Conservation (phyloP, 2,329 filamentous ascomycete genomes). For the Aspergillus sp. region DNA sequence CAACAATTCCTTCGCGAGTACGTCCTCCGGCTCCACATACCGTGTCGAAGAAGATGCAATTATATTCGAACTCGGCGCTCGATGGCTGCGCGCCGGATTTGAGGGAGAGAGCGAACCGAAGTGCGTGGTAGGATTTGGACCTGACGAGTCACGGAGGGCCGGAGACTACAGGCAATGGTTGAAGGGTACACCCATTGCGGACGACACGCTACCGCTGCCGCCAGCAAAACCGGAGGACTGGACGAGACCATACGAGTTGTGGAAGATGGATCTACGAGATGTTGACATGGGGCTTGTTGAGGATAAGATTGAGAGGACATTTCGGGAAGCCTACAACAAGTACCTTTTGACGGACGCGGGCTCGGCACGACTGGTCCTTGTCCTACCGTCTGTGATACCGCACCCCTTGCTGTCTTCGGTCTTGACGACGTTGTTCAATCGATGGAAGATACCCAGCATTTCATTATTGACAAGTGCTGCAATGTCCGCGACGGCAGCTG, state of each 20-base stretch:
- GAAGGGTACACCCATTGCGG: conserved; percentile 52
- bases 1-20: conserved; percentile 53
- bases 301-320: conserved; percentile 80
- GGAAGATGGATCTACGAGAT: conserved; percentile 70
- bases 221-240: conserved; percentile 37
- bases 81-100: conserved; percentile 79
- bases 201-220: conserved; percentile 32
- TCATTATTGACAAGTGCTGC: conserved; percentile 77
- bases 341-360: conserved; percentile 63
- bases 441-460: conserved; percentile 76
- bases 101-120: conserved; percentile 75
- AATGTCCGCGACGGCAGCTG: conserved; percentile 73
- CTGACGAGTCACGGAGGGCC: conserved; percentile 71
- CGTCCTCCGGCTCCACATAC: conserved; percentile 57
- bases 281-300: conserved; percentile 76
- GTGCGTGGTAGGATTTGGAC: conserved; percentile 71
- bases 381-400: conserved; percentile 75
- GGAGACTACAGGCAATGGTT: conserved; percentile 79
- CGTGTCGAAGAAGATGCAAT: conserved; percentile 80
- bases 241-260: conserved; percentile 65
- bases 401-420: conserved; percentile 73
- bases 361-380: conserved; percentile 70
- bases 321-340: conserved; percentile 81
- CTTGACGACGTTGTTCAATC: conserved; percentile 75
- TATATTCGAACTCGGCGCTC: conserved; percentile 78